phyloP scores from a whole-genome alignment of 495 filamentous ascomycete species.

The Daldinia concentrica region DNA sequence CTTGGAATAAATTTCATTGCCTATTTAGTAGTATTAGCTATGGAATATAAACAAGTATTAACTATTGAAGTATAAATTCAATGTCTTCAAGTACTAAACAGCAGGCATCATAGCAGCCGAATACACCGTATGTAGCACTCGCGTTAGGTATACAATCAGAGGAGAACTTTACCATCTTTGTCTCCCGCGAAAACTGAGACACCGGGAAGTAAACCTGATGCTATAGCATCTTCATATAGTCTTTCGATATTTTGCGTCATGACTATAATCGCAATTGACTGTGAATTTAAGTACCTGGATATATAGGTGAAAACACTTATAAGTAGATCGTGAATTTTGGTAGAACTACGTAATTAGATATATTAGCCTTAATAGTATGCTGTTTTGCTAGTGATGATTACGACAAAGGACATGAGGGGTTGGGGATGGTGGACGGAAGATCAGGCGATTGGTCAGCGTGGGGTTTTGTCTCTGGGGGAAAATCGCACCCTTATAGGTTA shows the following conservation, averaged over 20 bases:
- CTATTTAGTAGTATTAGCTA: constrained; percentile 8
- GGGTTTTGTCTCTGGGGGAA: background rate
- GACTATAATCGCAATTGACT: background rate
- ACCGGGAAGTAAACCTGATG: constrained; percentile 34
- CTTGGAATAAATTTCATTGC: constrained; percentile 33
- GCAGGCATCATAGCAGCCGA: too few relatives aligned
- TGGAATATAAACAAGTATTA: background rate
- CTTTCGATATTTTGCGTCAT: constrained; percentile 33
- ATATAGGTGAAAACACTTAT: too few relatives aligned
- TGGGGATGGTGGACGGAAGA: background rate
- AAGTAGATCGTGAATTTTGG: background rate
- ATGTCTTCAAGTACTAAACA: background rate
- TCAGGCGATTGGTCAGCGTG: background rate
- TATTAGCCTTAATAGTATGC: background rate
- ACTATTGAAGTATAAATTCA: background rate
- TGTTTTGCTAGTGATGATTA: background rate
- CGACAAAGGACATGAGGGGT: background rate
- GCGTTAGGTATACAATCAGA: background rate
- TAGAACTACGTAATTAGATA: background rate
- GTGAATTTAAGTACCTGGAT: too few relatives aligned
- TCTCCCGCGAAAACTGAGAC: constrained; percentile 34
- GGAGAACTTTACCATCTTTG: constrained; percentile 23
- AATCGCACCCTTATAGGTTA: background rate
- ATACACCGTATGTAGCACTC: too few relatives aligned
- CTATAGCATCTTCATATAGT: constrained; percentile 35